These are phyloP conservation scores for Alternaria arbusti DNA, from an alignment of 2,329 filamentous ascomycete species.

Conservation along the genomic window DNA sequence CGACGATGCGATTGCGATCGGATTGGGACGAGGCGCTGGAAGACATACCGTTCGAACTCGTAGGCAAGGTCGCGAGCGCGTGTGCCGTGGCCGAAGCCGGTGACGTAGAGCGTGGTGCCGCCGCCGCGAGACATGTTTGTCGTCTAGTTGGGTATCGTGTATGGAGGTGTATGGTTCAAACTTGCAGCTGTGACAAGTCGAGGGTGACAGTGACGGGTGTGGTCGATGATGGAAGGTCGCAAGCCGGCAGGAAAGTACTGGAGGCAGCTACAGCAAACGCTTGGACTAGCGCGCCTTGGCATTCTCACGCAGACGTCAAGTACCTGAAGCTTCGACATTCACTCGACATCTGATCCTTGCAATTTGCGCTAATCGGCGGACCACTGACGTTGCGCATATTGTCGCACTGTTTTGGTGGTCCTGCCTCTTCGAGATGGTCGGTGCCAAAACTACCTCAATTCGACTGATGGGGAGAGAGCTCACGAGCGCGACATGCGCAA, in stretches of 20 bases:
- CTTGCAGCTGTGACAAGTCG: slow-evolving; percentile 20
- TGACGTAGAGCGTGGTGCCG: slow-evolving; percentile 95
- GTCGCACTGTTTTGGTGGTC: not conserved
- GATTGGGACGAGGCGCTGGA: slow-evolving; percentile 45
- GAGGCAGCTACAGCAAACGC: slow-evolving; percentile 15
- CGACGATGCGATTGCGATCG: slow-evolving; percentile 41
- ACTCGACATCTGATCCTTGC: not conserved
- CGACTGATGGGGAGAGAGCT: not conserved
- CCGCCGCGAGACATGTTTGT: slow-evolving; percentile 83
- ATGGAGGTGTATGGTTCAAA: slow-evolving; percentile 8
- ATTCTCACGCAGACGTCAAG: slow-evolving; percentile 6
- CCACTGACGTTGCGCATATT: not conserved
- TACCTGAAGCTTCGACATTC: not conserved
- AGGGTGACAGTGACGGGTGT: slow-evolving; percentile 14
- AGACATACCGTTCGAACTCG: slow-evolving; percentile 99
- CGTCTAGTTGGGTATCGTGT: slow-evolving; percentile 9
- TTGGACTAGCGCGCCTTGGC: slow-evolving; percentile 17
- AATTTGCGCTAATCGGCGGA: not conserved
- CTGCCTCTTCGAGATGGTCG: not conserved
- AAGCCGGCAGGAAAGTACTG: slow-evolving; percentile 12
- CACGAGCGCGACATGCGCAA: not conserved
- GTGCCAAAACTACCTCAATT: not conserved
- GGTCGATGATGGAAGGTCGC: slow-evolving; percentile 19
- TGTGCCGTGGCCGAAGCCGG: slow-evolving; percentile 98
- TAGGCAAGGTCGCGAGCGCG: slow-evolving; percentile 98